Conservation (phyloP, 352 stramenopile genomes). For the Phytophthora crassamura region DNA sequence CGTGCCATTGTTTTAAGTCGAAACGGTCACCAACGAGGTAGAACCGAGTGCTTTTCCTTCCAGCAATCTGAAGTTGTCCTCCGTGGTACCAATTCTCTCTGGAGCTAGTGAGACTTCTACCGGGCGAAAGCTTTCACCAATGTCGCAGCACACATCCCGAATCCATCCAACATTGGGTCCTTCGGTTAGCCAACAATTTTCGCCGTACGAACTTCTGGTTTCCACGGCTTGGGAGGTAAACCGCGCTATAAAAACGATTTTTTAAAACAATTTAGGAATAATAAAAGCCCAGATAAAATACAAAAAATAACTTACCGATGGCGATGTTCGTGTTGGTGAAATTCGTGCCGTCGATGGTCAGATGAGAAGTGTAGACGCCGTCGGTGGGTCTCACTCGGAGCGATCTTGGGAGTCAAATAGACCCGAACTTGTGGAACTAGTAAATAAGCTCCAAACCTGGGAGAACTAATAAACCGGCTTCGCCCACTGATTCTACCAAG, state of each 20-base stretch:
- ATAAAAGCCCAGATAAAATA: neutral
- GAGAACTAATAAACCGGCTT: neutral
- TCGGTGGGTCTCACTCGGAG: conserved; percentile 53
- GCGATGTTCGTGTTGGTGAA: conserved; percentile 63
- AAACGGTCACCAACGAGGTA: neutral
- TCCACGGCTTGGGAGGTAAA: conserved; percentile 48
- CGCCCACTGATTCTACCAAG: too few relatives aligned
- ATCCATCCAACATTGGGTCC: too few relatives aligned
- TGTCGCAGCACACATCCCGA: too few relatives aligned
- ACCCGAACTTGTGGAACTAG: conserved; percentile 49
- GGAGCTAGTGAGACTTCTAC: too few relatives aligned
- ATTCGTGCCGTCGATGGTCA: conserved; percentile 59
- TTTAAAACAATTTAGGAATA: conserved; percentile 10
- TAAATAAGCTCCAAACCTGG: conserved; percentile 13
- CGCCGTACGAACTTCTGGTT: conserved; percentile 41
- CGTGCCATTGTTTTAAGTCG: neutral
- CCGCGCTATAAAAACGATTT: conserved; percentile 44
- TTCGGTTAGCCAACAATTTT: conserved; percentile 17
- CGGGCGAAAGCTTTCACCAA: too few relatives aligned
- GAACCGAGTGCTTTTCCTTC: too few relatives aligned
- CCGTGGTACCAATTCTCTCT: too few relatives aligned
- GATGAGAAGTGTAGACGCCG: conserved; percentile 64
- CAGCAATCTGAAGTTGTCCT: too few relatives aligned
- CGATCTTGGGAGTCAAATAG: conserved; percentile 56
- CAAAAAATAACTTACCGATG: conserved; percentile 44